These are phyloP conservation scores for Canavalia gladiata DNA, from an alignment of 306 rosid species.

Conservation along the genomic window DNA sequence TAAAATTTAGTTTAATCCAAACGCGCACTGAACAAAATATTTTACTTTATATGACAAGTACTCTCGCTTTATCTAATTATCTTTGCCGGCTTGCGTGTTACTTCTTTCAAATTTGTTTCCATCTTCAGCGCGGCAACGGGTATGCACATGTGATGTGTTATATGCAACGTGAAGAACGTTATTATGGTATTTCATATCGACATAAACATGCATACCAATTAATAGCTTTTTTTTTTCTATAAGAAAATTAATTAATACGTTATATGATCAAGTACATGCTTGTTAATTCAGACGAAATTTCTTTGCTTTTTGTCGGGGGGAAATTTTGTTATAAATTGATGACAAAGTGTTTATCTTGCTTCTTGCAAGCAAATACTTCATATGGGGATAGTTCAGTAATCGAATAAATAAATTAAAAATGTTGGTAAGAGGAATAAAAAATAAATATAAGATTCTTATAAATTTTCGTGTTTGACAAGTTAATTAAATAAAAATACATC, in stretches of 20 bases:
- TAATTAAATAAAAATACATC: neutral
- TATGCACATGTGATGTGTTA: neutral
- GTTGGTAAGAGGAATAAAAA: neutral
- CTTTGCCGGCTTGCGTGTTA: slow-evolving; percentile 50
- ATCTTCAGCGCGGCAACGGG: slow-evolving; percentile 38
- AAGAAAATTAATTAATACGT: neutral
- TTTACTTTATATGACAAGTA: slow-evolving; percentile 20
- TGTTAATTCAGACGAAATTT: slow-evolving; percentile 18
- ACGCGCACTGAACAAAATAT: neutral
- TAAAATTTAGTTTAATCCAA: neutral
- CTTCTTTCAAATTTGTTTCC: slow-evolving; percentile 20
- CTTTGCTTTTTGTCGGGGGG: slow-evolving; percentile 7
- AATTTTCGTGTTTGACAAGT: slow-evolving; percentile 28
- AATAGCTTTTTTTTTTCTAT: neutral
- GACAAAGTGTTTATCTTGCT: neutral
- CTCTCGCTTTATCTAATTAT: slow-evolving; percentile 20
- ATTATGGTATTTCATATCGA: slow-evolving; percentile 32
- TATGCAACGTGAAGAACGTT: slow-evolving; percentile 45
- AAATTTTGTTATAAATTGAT: neutral
- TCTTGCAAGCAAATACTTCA: neutral
- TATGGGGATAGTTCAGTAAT: neutral
- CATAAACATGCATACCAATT: neutral
- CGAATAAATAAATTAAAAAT: slow-evolving; percentile 5
- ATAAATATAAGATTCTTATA: neutral
- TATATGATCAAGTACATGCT: neutral